phyloP scores from a whole-genome alignment of 176 grass and related monocot genomes.

The Avena sativa region DNA sequence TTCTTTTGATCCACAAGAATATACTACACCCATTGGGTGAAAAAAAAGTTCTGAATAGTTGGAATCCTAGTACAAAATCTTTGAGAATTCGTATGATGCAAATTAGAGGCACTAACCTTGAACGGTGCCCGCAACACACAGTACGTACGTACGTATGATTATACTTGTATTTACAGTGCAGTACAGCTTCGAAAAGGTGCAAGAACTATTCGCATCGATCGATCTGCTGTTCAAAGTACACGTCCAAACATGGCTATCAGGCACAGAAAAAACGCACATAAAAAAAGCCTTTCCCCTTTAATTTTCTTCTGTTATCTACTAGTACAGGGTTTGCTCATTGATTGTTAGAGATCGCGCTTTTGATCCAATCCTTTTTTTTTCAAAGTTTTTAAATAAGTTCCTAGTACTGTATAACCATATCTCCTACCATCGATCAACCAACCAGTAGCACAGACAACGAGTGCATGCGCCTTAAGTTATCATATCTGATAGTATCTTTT shows the following conservation, averaged over 20 bases:
- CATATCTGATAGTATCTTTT: not conserved
- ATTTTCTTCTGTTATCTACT: not conserved
- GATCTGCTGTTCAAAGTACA: not conserved
- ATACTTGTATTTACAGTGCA: not conserved
- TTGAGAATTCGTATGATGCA: no score
- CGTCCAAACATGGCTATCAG: not conserved
- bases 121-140: no score
- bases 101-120: no score
- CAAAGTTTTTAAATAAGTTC: not conserved
- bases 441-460: no score
- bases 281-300: not conserved
- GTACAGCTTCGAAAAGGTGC: not conserved
- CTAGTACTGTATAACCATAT: not conserved
- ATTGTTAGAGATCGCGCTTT: conserved; percentile 1
- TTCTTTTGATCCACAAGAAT: no score
- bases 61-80: no score
- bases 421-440: not conserved
- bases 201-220: not conserved
- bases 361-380: conserved; percentile 3
- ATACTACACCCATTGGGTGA: no score
- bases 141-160: not conserved
- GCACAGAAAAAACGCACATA: not conserved
- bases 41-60: no score
- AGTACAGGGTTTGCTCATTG: not conserved
- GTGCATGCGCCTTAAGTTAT: not conserved